Base-by-base conservation (phyloP, 2,329 filamentous ascomycete species). In the Westerdykella ornata region DNA sequence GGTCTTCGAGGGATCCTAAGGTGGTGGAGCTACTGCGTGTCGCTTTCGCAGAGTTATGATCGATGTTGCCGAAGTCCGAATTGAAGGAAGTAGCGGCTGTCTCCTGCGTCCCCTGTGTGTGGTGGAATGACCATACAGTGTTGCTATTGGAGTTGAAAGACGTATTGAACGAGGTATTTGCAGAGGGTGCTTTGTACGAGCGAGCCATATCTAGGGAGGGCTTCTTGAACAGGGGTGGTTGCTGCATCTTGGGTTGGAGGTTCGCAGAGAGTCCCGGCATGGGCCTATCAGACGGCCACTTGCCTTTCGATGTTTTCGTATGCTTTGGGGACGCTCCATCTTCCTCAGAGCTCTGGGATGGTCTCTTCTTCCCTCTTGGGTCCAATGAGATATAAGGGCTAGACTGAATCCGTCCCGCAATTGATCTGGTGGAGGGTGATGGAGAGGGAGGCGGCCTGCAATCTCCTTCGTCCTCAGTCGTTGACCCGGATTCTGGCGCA, bases 241-340 rank as follows among this genome's bases (percentile, higher is more conserved):
- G n/a, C 30, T 26, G 8, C 22, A 26, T 26, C 4, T 26, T 2
- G 22, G 22, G 8, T 29, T n/a, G 35, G 14, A 5, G 47, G 12
- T 12, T 26, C 4, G 22, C 22, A 9, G 22, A 26, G 3, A 26
- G 22, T 3, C 22, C 4, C 12, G 22, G 22, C 2, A 26, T 7
- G 22, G 22, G 22, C 12, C 12, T 6, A 28, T 35, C 19, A 29
- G 42, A 35, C 15, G 49, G 45, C 52, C 59, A 54, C 44, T 54
- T 54, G n/a, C 52, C 55, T 39, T 53, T 54, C 19, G 42, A 44
- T 19, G 40, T 55, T 38, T 50, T 59, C 12, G 57, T 57, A 42
- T 57, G 49, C 42, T 63, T 63, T 22, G 53, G 45, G 5, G 57
- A 51, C n/a, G 35, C 53, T 17, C 38, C 49, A 44, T 47, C 46